These are phyloP conservation scores for Corymbia maculata DNA, from an alignment of 345 rosid species.

Conservation along the genomic window DNA sequence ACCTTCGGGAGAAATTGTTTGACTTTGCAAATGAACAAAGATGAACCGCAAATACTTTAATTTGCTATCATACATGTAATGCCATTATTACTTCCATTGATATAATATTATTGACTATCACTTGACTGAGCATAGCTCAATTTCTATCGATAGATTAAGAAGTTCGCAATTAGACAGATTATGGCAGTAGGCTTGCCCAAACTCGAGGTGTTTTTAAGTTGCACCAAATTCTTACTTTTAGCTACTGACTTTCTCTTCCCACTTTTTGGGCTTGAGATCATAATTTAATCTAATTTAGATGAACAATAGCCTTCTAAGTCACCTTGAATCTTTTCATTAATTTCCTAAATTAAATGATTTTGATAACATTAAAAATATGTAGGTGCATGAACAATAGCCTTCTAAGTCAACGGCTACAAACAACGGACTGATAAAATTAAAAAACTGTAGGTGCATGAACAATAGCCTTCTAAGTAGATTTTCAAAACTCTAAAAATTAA, in stretches of 20 bases:
- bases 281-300: not conserved
- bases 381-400: too few species aligned
- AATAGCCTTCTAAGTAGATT: too few species aligned
- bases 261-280: not conserved
- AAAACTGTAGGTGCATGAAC: too few species aligned
- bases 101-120: too few species aligned
- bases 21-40: too few species aligned
- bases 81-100: too few species aligned
- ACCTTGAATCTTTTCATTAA: not conserved
- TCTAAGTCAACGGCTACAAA: too few species aligned
- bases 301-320: not conserved
- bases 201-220: not conserved
- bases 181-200: not conserved
- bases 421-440: not conserved
- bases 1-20: too few species aligned
- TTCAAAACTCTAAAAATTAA: too few species aligned
- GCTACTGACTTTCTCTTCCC: not conserved
- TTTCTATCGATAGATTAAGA: too few species aligned
- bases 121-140: too few species aligned
- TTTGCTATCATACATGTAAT: too few species aligned
- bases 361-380: not conserved
- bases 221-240: not conserved
- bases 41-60: fast-evolving
- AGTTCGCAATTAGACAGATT: not conserved
- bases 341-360: not conserved